Evolutionary conservation across 23 red algal species (phyloP).

Genomic region (Gracilaria gracilis): DNA sequence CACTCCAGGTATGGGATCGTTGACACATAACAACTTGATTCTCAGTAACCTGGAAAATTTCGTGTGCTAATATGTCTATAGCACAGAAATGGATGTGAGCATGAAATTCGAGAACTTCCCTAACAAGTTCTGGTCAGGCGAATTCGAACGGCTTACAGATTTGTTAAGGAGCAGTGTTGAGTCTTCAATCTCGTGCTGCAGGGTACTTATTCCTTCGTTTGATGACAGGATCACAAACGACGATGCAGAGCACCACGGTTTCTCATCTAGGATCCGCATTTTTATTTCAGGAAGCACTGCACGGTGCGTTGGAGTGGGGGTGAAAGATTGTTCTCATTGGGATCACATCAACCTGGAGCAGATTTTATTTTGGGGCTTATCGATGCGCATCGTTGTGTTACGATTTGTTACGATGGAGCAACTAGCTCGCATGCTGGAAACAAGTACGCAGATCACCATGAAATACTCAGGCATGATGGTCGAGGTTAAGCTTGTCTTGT

Average conservation of each 20-base stretch:
- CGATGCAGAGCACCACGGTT: not conserved
- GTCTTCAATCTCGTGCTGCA: not conserved
- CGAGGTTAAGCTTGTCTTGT: not conserved
- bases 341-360: conserved; percentile 19
- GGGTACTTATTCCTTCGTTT: not conserved
- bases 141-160: not conserved
- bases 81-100: not conserved
- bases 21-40: not conserved
- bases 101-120: not conserved
- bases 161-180: not conserved
- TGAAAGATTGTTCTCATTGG: not conserved
- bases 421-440: not conserved
- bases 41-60: not conserved
- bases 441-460: conserved; percentile 9
- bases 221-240: not conserved
- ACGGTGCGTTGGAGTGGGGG: not conserved
- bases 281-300: not conserved
- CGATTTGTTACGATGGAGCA: not conserved
- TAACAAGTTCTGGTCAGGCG: not conserved
- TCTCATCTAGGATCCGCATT: not conserved
- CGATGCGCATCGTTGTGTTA: not conserved
- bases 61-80: not conserved
- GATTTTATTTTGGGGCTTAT: conserved; percentile 5
- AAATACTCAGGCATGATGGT: not conserved
- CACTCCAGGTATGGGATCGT: not conserved